Evolutionary conservation across 148 eudicot species (phyloP).

Genomic region (Rheum nobile): DNA sequence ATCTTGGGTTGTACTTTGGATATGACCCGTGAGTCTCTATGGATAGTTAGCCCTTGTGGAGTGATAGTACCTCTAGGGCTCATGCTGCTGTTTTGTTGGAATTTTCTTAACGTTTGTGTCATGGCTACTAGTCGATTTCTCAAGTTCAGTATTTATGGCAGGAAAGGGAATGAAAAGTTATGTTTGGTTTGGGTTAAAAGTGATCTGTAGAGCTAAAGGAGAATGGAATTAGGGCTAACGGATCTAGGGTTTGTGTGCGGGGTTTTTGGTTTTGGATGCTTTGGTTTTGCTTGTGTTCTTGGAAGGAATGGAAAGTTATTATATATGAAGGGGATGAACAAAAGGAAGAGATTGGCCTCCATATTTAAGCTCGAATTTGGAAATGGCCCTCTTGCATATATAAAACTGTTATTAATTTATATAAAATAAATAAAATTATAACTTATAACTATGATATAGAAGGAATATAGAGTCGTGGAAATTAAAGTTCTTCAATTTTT

Average conservation of each 20-base stretch:
- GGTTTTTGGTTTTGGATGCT: background rate
- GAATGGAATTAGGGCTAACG: background rate
- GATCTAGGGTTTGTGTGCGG: background rate
- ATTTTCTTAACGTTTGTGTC: constrained; percentile 19
- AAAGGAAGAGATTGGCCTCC: background rate
- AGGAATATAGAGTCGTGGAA: background rate
- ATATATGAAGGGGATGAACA: no score
- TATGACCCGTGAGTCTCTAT: constrained; percentile 38
- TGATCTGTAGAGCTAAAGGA: background rate
- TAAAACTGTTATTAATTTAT: background rate
- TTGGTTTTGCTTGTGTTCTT: background rate
- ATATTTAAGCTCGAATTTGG: background rate
- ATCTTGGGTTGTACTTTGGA: constrained; percentile 58
- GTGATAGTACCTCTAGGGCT: constrained; percentile 3
- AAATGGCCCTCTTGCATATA: background rate
- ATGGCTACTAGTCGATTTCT: background rate
- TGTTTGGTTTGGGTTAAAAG: background rate
- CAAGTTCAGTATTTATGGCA: background rate
- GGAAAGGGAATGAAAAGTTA: background rate
- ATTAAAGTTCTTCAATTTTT: no score
- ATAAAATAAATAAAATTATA: background rate
- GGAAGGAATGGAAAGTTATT: background rate
- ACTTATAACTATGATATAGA: background rate
- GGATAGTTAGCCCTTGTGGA: constrained; percentile 34
- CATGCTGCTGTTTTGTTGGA: constrained; percentile 4